These are phyloP conservation scores for Pseudotsuga menziesii DNA, from an alignment of 75 land plant genomes.

Conservation along the genomic window DNA sequence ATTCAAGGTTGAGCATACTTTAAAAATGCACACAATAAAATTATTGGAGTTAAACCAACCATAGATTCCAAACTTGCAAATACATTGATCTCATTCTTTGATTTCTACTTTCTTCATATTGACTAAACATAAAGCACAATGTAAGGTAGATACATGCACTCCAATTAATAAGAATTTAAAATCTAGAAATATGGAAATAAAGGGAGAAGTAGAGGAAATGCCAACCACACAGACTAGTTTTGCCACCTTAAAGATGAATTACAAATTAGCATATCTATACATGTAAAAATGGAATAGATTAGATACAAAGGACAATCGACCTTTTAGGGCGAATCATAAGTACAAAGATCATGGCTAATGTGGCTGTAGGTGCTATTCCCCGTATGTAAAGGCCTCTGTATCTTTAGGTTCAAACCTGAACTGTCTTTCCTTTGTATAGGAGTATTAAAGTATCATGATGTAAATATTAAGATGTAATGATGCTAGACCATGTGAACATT, in stretches of 20 bases:
- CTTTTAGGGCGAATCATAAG: background rate
- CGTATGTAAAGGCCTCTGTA: too few species aligned
- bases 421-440: background rate
- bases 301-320: too few species aligned
- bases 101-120: background rate
- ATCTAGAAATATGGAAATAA: slow-evolving; percentile 1
- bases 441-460: background rate
- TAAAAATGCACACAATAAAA: background rate
- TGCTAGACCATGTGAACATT: too few species aligned
- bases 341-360: background rate
- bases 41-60: slow-evolving; percentile 1
- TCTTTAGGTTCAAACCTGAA: background rate
- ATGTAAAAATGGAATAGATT: too few species aligned
- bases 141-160: background rate
- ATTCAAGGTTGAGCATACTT: background rate
- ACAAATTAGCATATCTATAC: background rate
- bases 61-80: background rate
- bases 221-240: background rate
- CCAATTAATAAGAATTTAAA: background rate
- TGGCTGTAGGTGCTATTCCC: background rate
- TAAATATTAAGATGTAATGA: too few species aligned
- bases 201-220: background rate
- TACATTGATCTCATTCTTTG: background rate
- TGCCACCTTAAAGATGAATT: background rate
- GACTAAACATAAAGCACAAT: background rate